A percentile compares a stretch with the other conserved stretches of the same genome.
Evolutionary conservation across 2,329 filamentous ascomycete species (phyloP).

Genomic region (Sporothrix dimorphospora): DNA sequence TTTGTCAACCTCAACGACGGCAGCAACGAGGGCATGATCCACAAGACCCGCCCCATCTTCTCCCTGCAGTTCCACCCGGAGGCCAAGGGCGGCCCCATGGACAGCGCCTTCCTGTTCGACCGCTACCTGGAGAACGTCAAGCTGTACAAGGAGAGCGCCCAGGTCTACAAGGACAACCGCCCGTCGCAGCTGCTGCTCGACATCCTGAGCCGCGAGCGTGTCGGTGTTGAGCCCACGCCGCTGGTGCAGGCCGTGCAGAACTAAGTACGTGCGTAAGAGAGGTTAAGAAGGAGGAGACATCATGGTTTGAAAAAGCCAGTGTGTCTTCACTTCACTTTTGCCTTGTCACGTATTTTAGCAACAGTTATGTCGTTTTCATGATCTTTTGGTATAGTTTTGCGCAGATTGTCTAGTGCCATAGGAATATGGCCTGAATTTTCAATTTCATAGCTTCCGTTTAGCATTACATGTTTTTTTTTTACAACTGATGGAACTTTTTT

Average conservation of each 20-base stretch:
- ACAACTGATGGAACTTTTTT: neutral
- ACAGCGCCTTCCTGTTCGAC: constrained; percentile 95
- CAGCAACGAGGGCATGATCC: constrained; percentile 96
- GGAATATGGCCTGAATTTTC: neutral
- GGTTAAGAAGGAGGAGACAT: neutral
- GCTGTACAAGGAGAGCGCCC: constrained; percentile 84
- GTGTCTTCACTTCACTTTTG: neutral
- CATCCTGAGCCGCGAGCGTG: constrained; percentile 89
- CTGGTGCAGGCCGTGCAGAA: constrained; percentile 49
- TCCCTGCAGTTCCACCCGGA: constrained; percentile 98
- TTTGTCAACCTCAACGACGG: constrained; percentile 98
- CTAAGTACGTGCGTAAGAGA: neutral
- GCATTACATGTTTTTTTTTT: neutral
- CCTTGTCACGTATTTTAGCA: neutral
- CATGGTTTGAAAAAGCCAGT: neutral
- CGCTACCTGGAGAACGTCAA: constrained; percentile 90
- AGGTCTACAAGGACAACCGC: constrained; percentile 80
- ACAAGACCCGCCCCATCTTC: constrained; percentile 95
- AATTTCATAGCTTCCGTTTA: neutral
- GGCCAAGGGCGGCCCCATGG: constrained; percentile 94
- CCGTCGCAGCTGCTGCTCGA: constrained; percentile 88
- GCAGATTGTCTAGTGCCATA: neutral
- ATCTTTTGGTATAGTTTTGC: neutral
- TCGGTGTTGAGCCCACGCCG: constrained; percentile 76
- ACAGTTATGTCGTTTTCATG: neutral